Evolutionary conservation across 495 filamentous ascomycete genomes (phyloP), one percentile per base, ranked within the genome.

Genomic region (Podospora anserina): DNA sequence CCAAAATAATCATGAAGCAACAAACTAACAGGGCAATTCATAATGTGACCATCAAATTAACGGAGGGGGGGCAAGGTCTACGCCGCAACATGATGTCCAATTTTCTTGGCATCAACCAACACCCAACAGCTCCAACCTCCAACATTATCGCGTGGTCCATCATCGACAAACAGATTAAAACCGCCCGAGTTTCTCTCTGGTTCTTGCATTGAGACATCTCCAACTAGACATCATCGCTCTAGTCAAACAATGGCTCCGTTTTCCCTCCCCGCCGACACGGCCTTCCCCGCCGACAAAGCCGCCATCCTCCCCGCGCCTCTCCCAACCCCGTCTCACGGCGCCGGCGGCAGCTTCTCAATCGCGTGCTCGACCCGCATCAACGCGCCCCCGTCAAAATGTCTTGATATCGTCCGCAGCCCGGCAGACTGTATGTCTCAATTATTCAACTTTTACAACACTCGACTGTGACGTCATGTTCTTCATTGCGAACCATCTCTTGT

Each of bases 241-340:
- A 53, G 20, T 28, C 23, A 2, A 49, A 66, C n/a, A 49, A 60
- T 39, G 57, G n/a, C 39, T 7, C 28, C 28, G 19, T 63, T 32
- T 4, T 44, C 28, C 39, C 39, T 63, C 32, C 61, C 27, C 5
- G n/a, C 61, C 27, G 61, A 32, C 30, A 18, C 39, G 15, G 32
- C 19, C 32, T 28, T 39, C 11, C 27, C 34, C 9, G 34, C 68
- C 26, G 23, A 27, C 62, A 63, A 20, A 39, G 67, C 54, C 5
- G 39, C 30, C 18, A 39, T 61, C 19, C 23, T n/a, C 55, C 18
- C 20, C 26, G 23, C 23, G 0, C 65, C 74, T 5, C 60, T 79
- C 61, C 68, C 74, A 4, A 78, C 78, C 18, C 78, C 77, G 0
- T 76, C 72, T 1, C 53, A 76, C 73, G 77, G 77, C n/a, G 2